Evolutionary conservation across 1,284 basidiomycete genomes (phyloP).

Genomic region (Microbotryum silenes-acaulis): DNA sequence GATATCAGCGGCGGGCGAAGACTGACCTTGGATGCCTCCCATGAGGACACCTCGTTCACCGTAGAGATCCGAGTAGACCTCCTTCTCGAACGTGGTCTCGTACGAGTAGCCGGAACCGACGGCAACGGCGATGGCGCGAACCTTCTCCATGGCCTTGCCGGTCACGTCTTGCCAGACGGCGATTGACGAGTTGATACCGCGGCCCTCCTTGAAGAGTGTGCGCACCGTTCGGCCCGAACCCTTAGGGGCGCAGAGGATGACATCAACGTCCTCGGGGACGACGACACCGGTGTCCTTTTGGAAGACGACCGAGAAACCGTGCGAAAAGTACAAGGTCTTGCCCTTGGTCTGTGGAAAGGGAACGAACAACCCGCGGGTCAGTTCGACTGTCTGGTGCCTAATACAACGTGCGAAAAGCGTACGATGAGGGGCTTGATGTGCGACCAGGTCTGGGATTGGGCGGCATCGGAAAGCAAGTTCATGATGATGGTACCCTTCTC

Average conservation of each 20-base stretch:
- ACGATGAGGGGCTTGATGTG: constrained; percentile 58
- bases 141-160: constrained; percentile 96
- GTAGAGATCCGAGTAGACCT: constrained; percentile 98
- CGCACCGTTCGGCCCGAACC: constrained; percentile 98
- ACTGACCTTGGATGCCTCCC: constrained; percentile 79
- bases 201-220: constrained; percentile 98
- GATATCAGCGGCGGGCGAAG: not conserved
- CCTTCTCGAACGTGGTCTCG: constrained; percentile 98
- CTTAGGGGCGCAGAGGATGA: constrained; percentile 98
- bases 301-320: constrained; percentile 99
- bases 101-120: constrained; percentile 95
- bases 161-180: constrained; percentile 70
- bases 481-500: constrained; percentile 95
- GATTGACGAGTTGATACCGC: constrained; percentile 73
- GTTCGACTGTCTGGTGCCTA: too few relatives aligned
- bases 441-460: constrained; percentile 92
- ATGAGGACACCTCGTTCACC: constrained; percentile 99
- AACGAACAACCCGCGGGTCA: too few relatives aligned
- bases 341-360: constrained; percentile 71
- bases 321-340: constrained; percentile 99
- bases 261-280: constrained; percentile 88
- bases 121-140: constrained; percentile 86
- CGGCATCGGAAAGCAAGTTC: constrained; percentile 98
- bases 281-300: constrained; percentile 93
- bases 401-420: not conserved